Base-by-base conservation (phyloP, 768 basidiomycete species). In the Kwoniella botswanensis region DNA sequence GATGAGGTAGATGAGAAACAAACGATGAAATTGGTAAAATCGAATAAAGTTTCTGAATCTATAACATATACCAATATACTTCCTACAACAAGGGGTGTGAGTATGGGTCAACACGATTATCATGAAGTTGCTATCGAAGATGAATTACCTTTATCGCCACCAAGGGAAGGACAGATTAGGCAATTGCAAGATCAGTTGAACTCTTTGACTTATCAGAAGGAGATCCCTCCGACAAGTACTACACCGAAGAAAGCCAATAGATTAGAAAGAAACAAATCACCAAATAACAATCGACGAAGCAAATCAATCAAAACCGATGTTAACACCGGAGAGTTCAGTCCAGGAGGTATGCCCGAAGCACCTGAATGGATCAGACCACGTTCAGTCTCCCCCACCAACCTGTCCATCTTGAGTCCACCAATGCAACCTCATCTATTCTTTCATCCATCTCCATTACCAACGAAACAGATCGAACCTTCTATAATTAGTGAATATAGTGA, bases 361-460 rank as follows among this genome's bases (percentile, higher is more conserved):
- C 78, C 78, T 5, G 78, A 68, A 21, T 79, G 76, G 73, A 74
- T 79, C 57, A 68, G 66, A 29, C 76, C 76, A 2, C 58, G 78
- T 53, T 71, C 76, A 3, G 65, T 68, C 12, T 77, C 78, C 15
- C 74, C 72, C 9, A 70, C 76, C 35, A 62, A 76, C 3, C 62
- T 62, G 21, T 26, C 52, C 11, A 70, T 74, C 9, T 65, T 79
- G 1, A 72, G 71, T 17, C 76, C 76, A 4, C 78, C 78, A 2
- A 35, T 76, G 41, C 72, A 79, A 35, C 78, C 78, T 18, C 70
- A 76, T 41, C 63, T 79, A n/a, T 79, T 79, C 69, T 79, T 79
- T 62, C 74, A 74, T 21, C 70, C 72, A 11, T 58, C 68, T 3
- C 63, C 63, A n/a, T 10, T 53, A 35, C 42, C 46, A 35, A 52